Base-by-base conservation (phyloP, 108 stramenopile species). In the Mayamaea pseudoterrestris region DNA sequence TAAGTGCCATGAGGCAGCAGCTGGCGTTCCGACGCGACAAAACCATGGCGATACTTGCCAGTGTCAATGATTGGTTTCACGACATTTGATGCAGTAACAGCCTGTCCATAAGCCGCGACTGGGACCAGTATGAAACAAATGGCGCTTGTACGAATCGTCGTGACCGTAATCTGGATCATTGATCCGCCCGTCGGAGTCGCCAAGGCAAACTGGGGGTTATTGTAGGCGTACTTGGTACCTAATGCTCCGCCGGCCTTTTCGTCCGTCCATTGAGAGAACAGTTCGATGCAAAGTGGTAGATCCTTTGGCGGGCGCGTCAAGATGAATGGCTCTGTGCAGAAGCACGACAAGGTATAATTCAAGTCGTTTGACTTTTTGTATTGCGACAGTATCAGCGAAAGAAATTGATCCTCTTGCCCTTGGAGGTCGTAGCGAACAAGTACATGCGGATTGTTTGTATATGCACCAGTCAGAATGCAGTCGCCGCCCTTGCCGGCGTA, bases 381-480 rank as follows among this genome's bases (percentile, higher is more conserved):
- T 43, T 83, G 81, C 21, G 75, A 77, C 18, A 88, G 42, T 9
- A 88, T 74, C 14, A 88, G 56, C 0, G 80, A 75, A n/a, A 88
- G 52, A 37, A 53, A 52, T 32, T 67, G 54, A 35, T 83, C 76
- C 37, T 70, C 47, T 1, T 60, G 40, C 6, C 65, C 67, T 8
- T 30, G 41, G 1, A 63, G 54, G 41, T 88, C 86, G 50, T 78
- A 78, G 1, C 86, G 73, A 20, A 81, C 57, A 5, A 88, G 55
- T 1, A 76, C 74, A 45, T 83, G 81, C 18, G 79, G 78, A 47
- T 78, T 83, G 50, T 80, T 80, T 18, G 76, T 82, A 51, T 83
- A 88, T 21, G 68, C 74, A 8, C 80, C 78, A 28, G 41, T 64
- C 11, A 75, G 31, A 20, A 83, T 59, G 37, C 71, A 53, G 23